These are phyloP conservation scores for Phialophora macrospora DNA, from an alignment of 2,329 filamentous ascomycete genomes.

Conservation along the genomic window DNA sequence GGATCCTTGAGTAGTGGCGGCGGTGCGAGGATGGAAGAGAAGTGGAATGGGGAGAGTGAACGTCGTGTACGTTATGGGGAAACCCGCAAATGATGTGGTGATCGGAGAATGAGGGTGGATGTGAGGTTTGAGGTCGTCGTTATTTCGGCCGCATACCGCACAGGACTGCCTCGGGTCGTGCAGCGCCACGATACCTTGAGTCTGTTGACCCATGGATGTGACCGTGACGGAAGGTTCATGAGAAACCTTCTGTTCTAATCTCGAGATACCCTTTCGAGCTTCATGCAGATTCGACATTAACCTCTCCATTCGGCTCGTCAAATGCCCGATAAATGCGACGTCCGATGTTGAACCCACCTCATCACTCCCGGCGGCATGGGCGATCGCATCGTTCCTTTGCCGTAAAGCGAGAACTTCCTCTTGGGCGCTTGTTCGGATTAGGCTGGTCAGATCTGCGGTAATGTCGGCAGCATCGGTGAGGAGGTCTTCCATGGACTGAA, in stretches of 20 bases:
- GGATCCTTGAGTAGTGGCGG: constrained; percentile 41
- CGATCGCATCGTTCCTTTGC: constrained; percentile 10
- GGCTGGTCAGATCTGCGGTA: constrained; percentile 35
- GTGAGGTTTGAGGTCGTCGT: constrained; percentile 11
- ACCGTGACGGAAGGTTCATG: constrained; percentile 22
- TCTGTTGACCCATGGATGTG: constrained; percentile 24
- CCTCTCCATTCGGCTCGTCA: constrained; percentile 49
- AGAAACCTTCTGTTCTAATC: constrained; percentile 47
- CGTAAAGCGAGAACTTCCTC: constrained; percentile 33
- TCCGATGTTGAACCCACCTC: constrained; percentile 30
- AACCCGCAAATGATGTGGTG: constrained; percentile 51
- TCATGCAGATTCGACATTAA: constrained; percentile 49
- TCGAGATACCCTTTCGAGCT: constrained; percentile 48
- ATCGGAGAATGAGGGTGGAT: constrained; percentile 2
- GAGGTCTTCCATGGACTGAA: constrained; percentile 52
- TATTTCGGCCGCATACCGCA: constrained; percentile 21
- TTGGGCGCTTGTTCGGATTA: constrained; percentile 42
- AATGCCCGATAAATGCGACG: constrained; percentile 44
- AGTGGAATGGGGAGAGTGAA: constrained; percentile 60
- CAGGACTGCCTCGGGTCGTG: constrained; percentile 19
- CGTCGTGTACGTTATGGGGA: constrained; percentile 57
- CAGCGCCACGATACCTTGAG: constrained; percentile 10
- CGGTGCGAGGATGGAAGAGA: constrained; percentile 36
- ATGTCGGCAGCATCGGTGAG: constrained; percentile 41
- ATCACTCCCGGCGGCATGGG: constrained; percentile 31